Evolutionary conservation across 2,329 filamentous ascomycete genomes (phyloP).

Genomic region (Penicillium occitanis): DNA sequence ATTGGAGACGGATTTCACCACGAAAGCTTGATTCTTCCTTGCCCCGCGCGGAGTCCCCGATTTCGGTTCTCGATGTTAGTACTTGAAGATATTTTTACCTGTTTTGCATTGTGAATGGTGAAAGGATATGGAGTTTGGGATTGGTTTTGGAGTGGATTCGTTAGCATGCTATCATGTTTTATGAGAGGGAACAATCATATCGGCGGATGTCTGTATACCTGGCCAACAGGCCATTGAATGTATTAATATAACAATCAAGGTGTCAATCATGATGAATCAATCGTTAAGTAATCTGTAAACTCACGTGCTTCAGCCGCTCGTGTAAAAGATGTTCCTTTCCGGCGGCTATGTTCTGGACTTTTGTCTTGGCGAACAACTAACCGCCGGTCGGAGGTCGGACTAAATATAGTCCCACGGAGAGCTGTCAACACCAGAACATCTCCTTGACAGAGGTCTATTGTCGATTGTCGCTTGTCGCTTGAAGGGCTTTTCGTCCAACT

Average conservation of each 20-base stretch:
- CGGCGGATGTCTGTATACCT: background rate
- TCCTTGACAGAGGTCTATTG: background rate
- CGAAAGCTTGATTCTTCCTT: background rate
- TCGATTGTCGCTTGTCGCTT: background rate
- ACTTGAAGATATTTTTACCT: background rate
- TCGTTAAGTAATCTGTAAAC: background rate
- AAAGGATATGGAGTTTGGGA: constrained; percentile 9
- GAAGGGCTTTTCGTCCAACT: background rate
- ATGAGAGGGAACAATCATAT: background rate
- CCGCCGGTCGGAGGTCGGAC: constrained; percentile 1
- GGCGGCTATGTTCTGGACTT: background rate
- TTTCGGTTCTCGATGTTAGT: background rate
- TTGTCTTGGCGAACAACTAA: background rate
- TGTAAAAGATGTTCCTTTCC: constrained; percentile 9
- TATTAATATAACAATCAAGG: background rate
- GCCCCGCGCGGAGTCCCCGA: background rate
- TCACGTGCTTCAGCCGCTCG: constrained; percentile 17
- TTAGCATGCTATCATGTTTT: background rate
- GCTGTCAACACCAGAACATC: background rate
- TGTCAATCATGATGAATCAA: no score
- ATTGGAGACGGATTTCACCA: constrained; percentile 76
- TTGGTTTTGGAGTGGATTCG: background rate
- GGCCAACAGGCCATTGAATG: background rate
- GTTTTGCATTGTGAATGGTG: constrained; percentile 7
- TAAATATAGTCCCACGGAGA: constrained; percentile 10